A percentile compares a stretch with the other conserved stretches of the same genome.
Evolutionary conservation across 352 stramenopile genomes (phyloP).

Genomic region (Globisporangium spinosum): DNA sequence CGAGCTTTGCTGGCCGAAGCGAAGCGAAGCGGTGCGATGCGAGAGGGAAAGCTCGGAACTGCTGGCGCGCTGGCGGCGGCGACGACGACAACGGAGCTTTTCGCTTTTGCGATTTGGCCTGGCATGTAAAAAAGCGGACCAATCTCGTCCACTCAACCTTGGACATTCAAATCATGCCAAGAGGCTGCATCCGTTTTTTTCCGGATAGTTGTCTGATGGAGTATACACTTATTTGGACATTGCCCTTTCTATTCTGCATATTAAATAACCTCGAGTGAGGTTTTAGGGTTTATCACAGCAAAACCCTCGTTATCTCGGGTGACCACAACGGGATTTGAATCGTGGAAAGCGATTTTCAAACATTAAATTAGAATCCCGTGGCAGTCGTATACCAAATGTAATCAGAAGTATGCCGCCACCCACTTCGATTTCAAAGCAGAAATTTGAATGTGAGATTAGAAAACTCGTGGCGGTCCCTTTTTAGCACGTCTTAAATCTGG

Average conservation of each 20-base stretch:
- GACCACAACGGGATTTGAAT: neutral
- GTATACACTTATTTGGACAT: no score
- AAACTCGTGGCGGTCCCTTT: neutral
- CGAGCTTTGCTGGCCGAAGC: neutral
- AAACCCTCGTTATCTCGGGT: neutral
- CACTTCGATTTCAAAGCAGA: neutral
- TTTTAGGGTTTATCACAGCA: neutral
- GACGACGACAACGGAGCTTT: neutral
- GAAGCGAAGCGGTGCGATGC: neutral
- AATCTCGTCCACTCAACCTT: no score
- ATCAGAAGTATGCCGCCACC: neutral
- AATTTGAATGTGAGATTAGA: neutral
- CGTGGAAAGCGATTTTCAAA: neutral
- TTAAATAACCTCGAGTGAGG: neutral
- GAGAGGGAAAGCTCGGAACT: slow-evolving; percentile 17
- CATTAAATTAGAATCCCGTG: neutral
- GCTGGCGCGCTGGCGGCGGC: slow-evolving; percentile 9
- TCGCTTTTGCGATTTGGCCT: neutral
- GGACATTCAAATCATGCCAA: no score
- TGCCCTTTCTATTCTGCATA: neutral
- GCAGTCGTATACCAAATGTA: neutral
- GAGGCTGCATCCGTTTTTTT: no score
- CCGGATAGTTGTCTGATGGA: no score
- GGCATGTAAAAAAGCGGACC: no score
- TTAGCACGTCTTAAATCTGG: neutral